Base-by-base conservation (phyloP, 2,329 filamentous ascomycete genomes). In the Phialophora macrospora region DNA sequence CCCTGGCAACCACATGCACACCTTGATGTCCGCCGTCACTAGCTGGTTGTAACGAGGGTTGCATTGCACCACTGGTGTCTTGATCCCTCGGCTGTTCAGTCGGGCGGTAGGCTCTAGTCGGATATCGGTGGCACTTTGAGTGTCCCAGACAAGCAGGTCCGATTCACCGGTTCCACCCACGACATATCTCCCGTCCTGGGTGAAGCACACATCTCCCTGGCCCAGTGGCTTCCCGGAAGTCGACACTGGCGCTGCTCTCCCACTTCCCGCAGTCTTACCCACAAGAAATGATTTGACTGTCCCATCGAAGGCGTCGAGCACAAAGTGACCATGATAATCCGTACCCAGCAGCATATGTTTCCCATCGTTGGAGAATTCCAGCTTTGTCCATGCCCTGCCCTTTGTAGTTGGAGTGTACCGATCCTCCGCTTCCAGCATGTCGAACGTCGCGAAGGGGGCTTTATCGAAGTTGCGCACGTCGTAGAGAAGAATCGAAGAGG, bases 311-410 rank as follows among this genome's bases (percentile, higher is more conserved):
- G 94, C 91, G 75, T 99, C 95, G n/a, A 99, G 82, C 2, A 99
- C 81, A 74, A 95, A 96, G 77, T 99, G 95, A 0, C 93, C 92
- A 59, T 85, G 85, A 6, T 91, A 92, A 56, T 89, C 91, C 1
- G 94, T 98, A 14, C 91, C 91, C 20, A 99, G 78, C 4, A 99
- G 84, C 55, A 99, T 79, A 66, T 87, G 87, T 74, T 96, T 96
- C 20, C 95, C 95, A 74, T 99, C 95, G 73, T 99, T 99, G 64
- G 92, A 95, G 76, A 99, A 98, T 73, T 97, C 93, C 49, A 99
- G 84, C 72, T 90, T 93, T 1, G 91, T 95, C 95, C 95, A 99
- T 71, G 76, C 78, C 52, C 79, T 74, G 41, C 79, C 79, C 30
- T 80, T 82, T 56, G 79, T 83, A 52, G 79, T 82, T 55, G 77